Conservation (phyloP, 2,329 filamentous ascomycete genomes). For the Mollisia scopiformis region DNA sequence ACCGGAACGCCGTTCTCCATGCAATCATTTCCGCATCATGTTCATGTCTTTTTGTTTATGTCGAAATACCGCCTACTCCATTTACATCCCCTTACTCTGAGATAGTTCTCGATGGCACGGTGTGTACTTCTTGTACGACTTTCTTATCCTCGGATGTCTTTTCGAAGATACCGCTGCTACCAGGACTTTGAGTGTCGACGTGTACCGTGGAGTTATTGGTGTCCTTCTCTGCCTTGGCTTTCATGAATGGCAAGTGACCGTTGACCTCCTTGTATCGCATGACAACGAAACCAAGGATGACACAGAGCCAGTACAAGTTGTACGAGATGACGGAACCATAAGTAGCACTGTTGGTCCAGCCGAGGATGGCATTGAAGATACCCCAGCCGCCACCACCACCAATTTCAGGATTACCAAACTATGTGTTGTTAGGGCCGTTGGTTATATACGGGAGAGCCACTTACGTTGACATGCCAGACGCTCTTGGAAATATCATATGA, state of each 20-base stretch:
- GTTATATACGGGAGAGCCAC: slow-evolving; percentile 34
- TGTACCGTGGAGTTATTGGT: neutral
- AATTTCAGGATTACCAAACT: slow-evolving; percentile 77
- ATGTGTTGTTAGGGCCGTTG: slow-evolving; percentile 5
- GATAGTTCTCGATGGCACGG: slow-evolving; percentile 13
- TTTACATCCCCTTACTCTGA: slow-evolving; percentile 4
- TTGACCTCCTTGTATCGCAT: slow-evolving; percentile 70
- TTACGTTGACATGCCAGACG: slow-evolving; percentile 81
- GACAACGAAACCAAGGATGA: slow-evolving; percentile 65
- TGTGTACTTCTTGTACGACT: neutral
- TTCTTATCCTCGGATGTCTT: slow-evolving; percentile 3
- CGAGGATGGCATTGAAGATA: slow-evolving; percentile 83
- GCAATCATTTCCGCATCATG: neutral
- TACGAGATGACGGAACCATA: slow-evolving; percentile 87
- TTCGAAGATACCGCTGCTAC: neutral
- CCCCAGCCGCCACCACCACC: slow-evolving; percentile 82
- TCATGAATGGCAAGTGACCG: slow-evolving; percentile 46
- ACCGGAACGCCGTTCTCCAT: neutral
- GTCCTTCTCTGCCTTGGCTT: slow-evolving; percentile 4
- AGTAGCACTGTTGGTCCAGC: slow-evolving; percentile 88
- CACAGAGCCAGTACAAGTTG: slow-evolving; percentile 81
- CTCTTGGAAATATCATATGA: slow-evolving; percentile 79
- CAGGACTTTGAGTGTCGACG: neutral
- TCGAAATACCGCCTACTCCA: neutral
- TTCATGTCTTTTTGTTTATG: neutral